phyloP scores from a whole-genome alignment of 208 protist genomes.

The Trypanosoma boissoni region DNA sequence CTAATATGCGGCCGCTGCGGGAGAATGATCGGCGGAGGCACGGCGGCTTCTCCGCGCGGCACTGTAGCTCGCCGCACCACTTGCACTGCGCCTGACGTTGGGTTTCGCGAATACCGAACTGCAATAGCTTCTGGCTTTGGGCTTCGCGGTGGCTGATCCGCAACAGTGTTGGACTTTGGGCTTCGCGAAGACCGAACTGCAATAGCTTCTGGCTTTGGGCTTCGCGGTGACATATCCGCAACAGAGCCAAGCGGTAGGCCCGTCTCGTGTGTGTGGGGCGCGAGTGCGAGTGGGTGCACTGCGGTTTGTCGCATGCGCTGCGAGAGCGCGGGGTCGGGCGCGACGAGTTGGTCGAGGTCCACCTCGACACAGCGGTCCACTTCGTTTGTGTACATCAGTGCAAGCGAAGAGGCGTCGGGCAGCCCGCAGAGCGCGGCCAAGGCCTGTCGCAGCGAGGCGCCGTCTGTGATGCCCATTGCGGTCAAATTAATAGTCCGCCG shows the following conservation, averaged over 20 bases:
- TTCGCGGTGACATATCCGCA: too few species aligned
- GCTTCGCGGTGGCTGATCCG: too few species aligned
- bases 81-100: not conserved
- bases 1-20: conserved; percentile 47
- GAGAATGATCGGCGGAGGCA: conserved; percentile 54
- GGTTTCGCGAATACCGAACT: too few species aligned
- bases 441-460: conserved; percentile 19
- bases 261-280: conserved; percentile 11
- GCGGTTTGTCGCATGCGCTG: conserved; percentile 48
- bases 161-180: not conserved
- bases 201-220: too few species aligned
- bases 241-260: not conserved
- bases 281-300: conserved; percentile 45
- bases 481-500: conserved; percentile 41
- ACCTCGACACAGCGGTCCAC: conserved; percentile 31
- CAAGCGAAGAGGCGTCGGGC: conserved; percentile 20
- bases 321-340: conserved; percentile 37
- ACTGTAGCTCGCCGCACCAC: not conserved
- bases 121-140: too few species aligned
- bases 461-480: conserved; percentile 23
- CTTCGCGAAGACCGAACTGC: too few species aligned
- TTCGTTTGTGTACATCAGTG: conserved; percentile 35
- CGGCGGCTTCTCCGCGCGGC: not conserved
- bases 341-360: conserved; percentile 53
- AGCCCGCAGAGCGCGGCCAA: conserved; percentile 26